phyloP scores from a whole-genome alignment of 768 basidiomycete genomes.

The Boletales sp. region DNA sequence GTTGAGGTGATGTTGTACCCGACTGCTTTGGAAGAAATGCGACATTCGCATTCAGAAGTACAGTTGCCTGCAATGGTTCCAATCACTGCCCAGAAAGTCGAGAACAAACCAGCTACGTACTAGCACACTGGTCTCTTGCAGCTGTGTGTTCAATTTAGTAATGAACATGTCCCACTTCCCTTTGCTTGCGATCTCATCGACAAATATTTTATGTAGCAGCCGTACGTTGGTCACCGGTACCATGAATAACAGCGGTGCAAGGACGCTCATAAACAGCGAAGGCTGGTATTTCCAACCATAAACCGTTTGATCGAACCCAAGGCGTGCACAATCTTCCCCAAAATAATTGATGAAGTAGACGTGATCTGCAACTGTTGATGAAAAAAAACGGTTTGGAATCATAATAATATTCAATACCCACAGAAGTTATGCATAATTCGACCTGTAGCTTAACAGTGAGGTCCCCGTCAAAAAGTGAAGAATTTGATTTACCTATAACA shows the following conservation, averaged over 20 bases:
- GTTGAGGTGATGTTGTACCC: slow-evolving; percentile 27
- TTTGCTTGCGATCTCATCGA: slow-evolving; percentile 43
- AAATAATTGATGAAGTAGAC: slow-evolving; percentile 40
- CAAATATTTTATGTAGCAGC: slow-evolving; percentile 46
- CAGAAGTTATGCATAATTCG: slow-evolving; percentile 31
- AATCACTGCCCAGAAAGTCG: too few species aligned
- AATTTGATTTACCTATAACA: slow-evolving; percentile 16
- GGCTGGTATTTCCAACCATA: slow-evolving; percentile 21
- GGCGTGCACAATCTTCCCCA: slow-evolving; percentile 43
- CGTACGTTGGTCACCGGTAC: slow-evolving; percentile 46
- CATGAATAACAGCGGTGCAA: slow-evolving; percentile 47
- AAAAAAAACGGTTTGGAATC: neutral
- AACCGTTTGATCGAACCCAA: slow-evolving; percentile 33
- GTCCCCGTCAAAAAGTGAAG: neutral
- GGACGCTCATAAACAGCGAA: slow-evolving; percentile 36
- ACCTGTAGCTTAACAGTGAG: slow-evolving; percentile 14
- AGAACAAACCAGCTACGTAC: slow-evolving; percentile 30
- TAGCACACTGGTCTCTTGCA: slow-evolving; percentile 51
- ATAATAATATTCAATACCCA: slow-evolving; percentile 5
- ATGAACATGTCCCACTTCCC: slow-evolving; percentile 46
- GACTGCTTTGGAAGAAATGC: slow-evolving; percentile 54
- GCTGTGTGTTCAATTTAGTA: slow-evolving; percentile 42
- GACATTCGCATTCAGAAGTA: slow-evolving; percentile 57
- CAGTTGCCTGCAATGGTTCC: slow-evolving; percentile 41
- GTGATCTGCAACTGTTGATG: slow-evolving; percentile 22